Conservation (phyloP, 2,329 filamentous ascomycete species). For the Fusarium bulbicola region DNA sequence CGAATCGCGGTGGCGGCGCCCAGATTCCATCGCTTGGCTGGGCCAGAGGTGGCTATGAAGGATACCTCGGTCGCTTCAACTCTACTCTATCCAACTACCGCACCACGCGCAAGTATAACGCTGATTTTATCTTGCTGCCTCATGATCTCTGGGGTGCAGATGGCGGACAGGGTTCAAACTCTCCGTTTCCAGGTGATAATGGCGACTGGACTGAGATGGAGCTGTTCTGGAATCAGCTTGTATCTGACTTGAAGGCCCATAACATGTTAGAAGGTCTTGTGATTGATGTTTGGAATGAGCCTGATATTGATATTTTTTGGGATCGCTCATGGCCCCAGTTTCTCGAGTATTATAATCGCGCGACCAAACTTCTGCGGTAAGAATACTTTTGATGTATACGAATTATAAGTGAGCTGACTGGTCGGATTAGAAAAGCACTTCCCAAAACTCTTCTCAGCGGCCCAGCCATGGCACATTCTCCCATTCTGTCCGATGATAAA, state of each 20-base stretch:
- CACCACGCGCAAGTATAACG: not conserved
- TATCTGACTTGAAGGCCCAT: not conserved
- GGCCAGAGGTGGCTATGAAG: not conserved
- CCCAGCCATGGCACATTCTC: not conserved
- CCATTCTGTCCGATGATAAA: not conserved
- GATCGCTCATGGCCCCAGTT: not conserved
- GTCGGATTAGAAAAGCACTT: not conserved
- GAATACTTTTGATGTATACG: accelerated
- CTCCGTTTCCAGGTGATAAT: not conserved
- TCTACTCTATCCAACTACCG: not conserved
- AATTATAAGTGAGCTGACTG: not conserved
- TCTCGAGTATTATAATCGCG: not conserved
- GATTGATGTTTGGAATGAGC: not conserved
- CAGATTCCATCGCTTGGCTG: not conserved
- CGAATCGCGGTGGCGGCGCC: not conserved
- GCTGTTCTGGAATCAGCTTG: not conserved
- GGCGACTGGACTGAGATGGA: not conserved
- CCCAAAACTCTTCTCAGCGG: not conserved
- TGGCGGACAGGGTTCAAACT: not conserved
- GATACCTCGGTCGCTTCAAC: not conserved
- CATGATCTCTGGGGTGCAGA: not conserved
- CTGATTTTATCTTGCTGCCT: not conserved
- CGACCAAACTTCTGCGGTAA: not conserved
- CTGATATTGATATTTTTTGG: not conserved
- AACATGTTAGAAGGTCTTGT: not conserved